Conservation (phyloP, 2,329 filamentous ascomycete genomes). For the Phialemonium atrogriseum region DNA sequence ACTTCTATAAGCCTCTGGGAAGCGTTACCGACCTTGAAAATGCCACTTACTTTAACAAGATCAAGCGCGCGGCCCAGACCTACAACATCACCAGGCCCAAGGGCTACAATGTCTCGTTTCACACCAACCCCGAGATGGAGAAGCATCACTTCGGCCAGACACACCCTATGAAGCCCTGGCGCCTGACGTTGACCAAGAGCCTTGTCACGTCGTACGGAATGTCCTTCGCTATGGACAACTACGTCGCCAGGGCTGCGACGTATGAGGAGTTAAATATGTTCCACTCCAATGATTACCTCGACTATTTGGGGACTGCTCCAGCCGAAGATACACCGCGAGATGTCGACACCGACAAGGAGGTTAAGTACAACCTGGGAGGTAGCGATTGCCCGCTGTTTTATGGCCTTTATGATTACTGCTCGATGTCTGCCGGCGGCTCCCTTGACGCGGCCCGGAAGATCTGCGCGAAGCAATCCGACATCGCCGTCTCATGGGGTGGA, state of each 20-base stretch:
- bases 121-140: slow-evolving; percentile 91
- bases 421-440: slow-evolving; percentile 83
- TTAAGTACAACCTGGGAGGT: slow-evolving; percentile 76
- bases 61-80: slow-evolving; percentile 46
- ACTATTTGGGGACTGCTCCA: slow-evolving; percentile 70
- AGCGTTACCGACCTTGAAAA: slow-evolving; percentile 45
- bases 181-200: slow-evolving; percentile 88
- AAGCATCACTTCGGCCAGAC: slow-evolving; percentile 94
- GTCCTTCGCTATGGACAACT: slow-evolving; percentile 94
- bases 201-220: slow-evolving; percentile 92
- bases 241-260: slow-evolving; percentile 73
- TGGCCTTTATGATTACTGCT: slow-evolving; percentile 90
- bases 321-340: slow-evolving; percentile 57
- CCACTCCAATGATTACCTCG: slow-evolving; percentile 81
- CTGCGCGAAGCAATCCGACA: slow-evolving; percentile 78
- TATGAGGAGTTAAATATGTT: slow-evolving; percentile 83
- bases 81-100: slow-evolving; percentile 71
- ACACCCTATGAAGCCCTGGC: slow-evolving; percentile 99
- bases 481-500: slow-evolving; percentile 96
- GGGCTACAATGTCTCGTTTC: slow-evolving; percentile 88
- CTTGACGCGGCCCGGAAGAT: slow-evolving; percentile 88
- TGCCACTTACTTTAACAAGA: slow-evolving; percentile 47
- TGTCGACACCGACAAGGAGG: slow-evolving; percentile 53
- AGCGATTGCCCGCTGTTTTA: slow-evolving; percentile 97
- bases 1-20: slow-evolving; percentile 42